A percentile compares a stretch with the other conserved stretches of the same genome.
phyloP scores from a whole-genome alignment of 108 stramenopile genomes.

The Conticribra weissflogii region DNA sequence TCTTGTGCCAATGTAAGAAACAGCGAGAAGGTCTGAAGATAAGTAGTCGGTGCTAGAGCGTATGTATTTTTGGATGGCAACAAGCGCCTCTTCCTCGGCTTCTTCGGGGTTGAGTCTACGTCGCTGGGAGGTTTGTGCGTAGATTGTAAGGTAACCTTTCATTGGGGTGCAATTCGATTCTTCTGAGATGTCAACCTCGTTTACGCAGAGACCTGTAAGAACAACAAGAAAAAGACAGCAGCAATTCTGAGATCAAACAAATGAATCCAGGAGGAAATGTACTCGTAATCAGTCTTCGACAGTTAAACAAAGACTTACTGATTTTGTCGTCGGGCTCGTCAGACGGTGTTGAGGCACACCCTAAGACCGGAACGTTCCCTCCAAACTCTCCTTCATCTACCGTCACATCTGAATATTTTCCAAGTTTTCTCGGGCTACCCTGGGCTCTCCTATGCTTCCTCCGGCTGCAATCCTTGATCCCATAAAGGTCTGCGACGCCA shows the following conservation, averaged over 20 bases:
- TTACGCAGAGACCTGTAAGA: slow-evolving; percentile 4
- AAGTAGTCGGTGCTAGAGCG: background rate
- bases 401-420: background rate
- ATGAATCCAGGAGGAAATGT: background rate
- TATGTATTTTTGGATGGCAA: slow-evolving; percentile 7
- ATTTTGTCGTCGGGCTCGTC: slow-evolving; percentile 7
- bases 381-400: background rate
- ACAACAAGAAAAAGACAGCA: too few species aligned
- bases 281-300: background rate
- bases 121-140: background rate
- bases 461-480: background rate
- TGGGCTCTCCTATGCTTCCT: background rate
- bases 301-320: slow-evolving; percentile 3
- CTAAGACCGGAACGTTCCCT: background rate
- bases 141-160: slow-evolving; percentile 16
- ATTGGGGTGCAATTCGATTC: slow-evolving; percentile 10
- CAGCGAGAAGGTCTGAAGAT: slow-evolving; percentile 5
- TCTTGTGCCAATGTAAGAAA: slow-evolving; percentile 12
- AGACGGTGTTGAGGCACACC: slow-evolving; percentile 4
- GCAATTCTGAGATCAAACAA: background rate
- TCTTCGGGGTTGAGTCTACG: background rate
- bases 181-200: background rate
- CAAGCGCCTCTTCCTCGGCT: background rate
- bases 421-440: background rate
- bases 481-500: background rate